These are phyloP conservation scores for Vinca minor DNA, from an alignment of 257 asterid genomes.

Conservation along the genomic window DNA sequence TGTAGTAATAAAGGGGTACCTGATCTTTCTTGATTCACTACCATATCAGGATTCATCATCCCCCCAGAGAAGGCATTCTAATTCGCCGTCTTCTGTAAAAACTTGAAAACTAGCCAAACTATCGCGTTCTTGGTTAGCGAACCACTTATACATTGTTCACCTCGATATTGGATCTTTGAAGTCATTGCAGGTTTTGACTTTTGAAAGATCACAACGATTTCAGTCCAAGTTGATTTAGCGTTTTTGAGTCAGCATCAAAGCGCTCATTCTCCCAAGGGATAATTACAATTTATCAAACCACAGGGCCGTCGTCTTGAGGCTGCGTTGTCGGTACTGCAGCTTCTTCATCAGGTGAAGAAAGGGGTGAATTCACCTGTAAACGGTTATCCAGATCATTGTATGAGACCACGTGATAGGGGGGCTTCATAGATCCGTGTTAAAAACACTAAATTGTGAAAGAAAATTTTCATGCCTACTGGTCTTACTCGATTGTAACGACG, in stretches of 20 bases:
- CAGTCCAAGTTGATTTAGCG: too few species aligned
- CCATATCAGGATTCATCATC: neutral
- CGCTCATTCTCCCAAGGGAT: neutral
- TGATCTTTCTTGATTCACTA: neutral
- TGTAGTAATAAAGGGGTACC: neutral
- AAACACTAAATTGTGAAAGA: neutral
- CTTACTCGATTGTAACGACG: conserved; percentile 53
- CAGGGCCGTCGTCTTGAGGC: conserved; percentile 10
- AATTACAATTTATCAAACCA: too few species aligned
- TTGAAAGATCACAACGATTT: too few species aligned
- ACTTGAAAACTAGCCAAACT: neutral
- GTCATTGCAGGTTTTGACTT: neutral
- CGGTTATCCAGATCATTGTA: conserved; percentile 6
- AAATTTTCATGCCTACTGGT: neutral
- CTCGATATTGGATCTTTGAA: too few species aligned
- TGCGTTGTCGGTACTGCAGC: conserved; percentile 15
- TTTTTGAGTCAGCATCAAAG: too few species aligned
- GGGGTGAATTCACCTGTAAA: conserved; percentile 32
- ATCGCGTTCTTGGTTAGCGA: neutral
- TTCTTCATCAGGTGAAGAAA: conserved; percentile 52
- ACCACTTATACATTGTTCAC: too few species aligned
- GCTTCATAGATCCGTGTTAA: neutral
- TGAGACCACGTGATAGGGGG: neutral
- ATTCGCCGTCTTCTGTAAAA: neutral
- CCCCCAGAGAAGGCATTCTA: neutral